phyloP scores from a whole-genome alignment of 2,329 filamentous ascomycete genomes.

The Dactylellina cionopaga region DNA sequence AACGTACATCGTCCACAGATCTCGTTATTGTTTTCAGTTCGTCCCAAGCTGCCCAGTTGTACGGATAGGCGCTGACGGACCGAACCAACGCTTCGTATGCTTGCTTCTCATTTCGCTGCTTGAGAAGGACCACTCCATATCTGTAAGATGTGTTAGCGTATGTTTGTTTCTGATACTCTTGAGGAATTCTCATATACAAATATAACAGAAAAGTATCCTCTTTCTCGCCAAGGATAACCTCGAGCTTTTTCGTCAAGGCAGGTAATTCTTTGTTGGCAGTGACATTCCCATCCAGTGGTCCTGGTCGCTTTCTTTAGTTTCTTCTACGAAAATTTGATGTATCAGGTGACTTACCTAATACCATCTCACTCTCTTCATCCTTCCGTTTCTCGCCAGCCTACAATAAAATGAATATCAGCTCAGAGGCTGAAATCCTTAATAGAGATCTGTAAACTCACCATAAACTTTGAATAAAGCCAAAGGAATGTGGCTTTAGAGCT shows the following conservation, averaged over 20 bases:
- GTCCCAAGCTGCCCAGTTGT: constrained; percentile 97
- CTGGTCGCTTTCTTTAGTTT: constrained; percentile 59
- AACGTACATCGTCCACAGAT: constrained; percentile 80
- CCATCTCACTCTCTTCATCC: constrained; percentile 96
- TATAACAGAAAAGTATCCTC: constrained; percentile 62
- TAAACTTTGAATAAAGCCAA: constrained; percentile 88
- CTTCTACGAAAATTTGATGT: neutral
- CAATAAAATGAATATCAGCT: neutral
- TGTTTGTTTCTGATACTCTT: neutral
- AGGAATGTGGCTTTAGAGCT: constrained; percentile 81
- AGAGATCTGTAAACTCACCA: constrained; percentile 62
- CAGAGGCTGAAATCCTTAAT: neutral
- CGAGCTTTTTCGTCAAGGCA: constrained; percentile 77
- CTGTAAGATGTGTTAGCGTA: neutral
- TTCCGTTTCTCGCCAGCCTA: constrained; percentile 89
- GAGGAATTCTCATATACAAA: neutral
- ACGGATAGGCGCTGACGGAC: constrained; percentile 88
- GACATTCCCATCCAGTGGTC: constrained; percentile 86
- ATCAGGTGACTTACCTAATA: constrained; percentile 66
- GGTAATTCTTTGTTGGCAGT: constrained; percentile 86
- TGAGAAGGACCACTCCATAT: constrained; percentile 89
- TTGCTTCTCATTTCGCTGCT: constrained; percentile 86
- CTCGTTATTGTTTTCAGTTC: constrained; percentile 85
- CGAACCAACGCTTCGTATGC: constrained; percentile 87
- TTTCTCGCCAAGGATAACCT: constrained; percentile 78